Conservation (phyloP, 495 filamentous ascomycete genomes). For the Talaromyces proteolyticus region DNA sequence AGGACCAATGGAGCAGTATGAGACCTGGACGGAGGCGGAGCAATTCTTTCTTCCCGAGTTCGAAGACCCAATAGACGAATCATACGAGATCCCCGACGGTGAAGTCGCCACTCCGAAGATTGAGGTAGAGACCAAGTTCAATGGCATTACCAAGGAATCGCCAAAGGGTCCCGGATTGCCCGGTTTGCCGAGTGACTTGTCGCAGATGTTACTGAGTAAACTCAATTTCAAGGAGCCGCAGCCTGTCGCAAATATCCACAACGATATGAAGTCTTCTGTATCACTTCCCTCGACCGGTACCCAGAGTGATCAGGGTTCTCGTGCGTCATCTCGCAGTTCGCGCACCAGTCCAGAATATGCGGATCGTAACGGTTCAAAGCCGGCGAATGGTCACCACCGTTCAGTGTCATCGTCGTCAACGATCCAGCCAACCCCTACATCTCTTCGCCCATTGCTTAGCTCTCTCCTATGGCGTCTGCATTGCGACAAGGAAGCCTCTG, state of each 20-base stretch:
- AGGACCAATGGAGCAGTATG: slow-evolving; percentile 52
- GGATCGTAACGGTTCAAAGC: slow-evolving; percentile 12
- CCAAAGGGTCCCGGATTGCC: slow-evolving; percentile 2
- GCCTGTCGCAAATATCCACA: slow-evolving; percentile 20
- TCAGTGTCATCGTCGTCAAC: slow-evolving; percentile 25
- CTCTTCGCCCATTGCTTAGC: slow-evolving; percentile 53
- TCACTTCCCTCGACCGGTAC: slow-evolving; percentile 47
- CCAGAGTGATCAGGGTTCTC: slow-evolving; percentile 34
- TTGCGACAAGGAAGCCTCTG: slow-evolving; percentile 34
- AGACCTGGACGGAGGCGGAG: slow-evolving; percentile 57
- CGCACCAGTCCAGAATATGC: slow-evolving; percentile 44
- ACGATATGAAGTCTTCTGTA: slow-evolving; percentile 10
- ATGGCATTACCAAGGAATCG: slow-evolving; percentile 8
- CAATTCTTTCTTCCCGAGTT: slow-evolving; percentile 51
- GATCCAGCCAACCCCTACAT: slow-evolving; percentile 32
- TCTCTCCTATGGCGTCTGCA: slow-evolving; percentile 57
- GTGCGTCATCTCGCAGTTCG: slow-evolving; percentile 45
- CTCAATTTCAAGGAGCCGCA: slow-evolving; percentile 43
- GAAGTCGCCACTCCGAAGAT: slow-evolving; percentile 8
- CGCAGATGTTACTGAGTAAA: slow-evolving; percentile 46
- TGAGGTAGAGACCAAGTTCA: not conserved
- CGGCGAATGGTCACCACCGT: slow-evolving; percentile 26
- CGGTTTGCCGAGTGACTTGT: slow-evolving; percentile 28
- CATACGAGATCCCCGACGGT: slow-evolving; percentile 17
- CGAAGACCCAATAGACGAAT: slow-evolving; percentile 32